Evolutionary conservation across 768 basidiomycete genomes (phyloP), one percentile per base, ranked within the genome.

Genomic region (Hemileccinum impolitum): DNA sequence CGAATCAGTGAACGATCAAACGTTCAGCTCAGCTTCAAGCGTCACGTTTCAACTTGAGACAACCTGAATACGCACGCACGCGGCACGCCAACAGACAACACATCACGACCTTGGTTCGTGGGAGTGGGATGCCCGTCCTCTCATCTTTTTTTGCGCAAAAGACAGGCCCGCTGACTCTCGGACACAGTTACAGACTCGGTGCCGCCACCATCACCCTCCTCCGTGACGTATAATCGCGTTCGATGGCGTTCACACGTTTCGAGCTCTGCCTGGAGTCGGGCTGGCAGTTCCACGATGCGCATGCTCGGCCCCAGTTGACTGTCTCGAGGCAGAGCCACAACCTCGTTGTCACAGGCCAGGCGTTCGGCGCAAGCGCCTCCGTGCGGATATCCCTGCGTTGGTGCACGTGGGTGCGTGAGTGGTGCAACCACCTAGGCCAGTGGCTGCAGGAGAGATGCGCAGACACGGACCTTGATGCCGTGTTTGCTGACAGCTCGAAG

Each of bases 181-280:
- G 6, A 30, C 14, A 12, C 40, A 57, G 45, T 23, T n/a, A 18
- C 30, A 31, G 18, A 43, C 4, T 38, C 31, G 39, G 47, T 10
- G n/a, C 32, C 30, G 36, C 14, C 5, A 21, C 42, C 31, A 43
- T 6, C 21, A 9, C 21, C 35, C 31, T 19, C 9, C 40, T 34
- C 39, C 40, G 28, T 42, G 31, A 43, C 48, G 25, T 19, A 10
- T 50, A 21, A 38, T 28, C 3, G 30, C 13, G 23, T 31, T 25
- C 39, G 18, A 62, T 62, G 60, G 23, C 51, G 25, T 60, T 61
- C n/a, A 54, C 61, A 50, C 60, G 54, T 49, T 62, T 63, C 40
- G 60, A 62, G 37, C 58, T 63, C 14, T 52, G 51, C 43, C 51
- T 47, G 15, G 14, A 34, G n/a, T 50, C 58, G 9, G 50, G 52